Evolutionary conservation across 768 basidiomycete genomes (phyloP), one percentile per base, ranked within the genome.

Genomic region (Lyophyllum shimeji): DNA sequence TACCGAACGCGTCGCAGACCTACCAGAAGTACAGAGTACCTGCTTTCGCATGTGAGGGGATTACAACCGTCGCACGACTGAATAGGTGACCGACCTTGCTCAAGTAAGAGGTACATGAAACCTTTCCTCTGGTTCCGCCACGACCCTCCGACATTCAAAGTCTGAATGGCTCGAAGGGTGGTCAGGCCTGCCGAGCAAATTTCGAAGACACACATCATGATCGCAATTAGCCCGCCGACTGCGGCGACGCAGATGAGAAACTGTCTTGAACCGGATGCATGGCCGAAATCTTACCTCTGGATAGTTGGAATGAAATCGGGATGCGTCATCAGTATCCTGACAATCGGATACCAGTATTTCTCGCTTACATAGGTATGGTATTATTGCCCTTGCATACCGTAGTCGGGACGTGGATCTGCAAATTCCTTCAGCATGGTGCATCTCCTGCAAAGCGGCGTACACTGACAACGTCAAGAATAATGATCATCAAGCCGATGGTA

Each of bases 21-120:
- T 29, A 70, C 70, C 61, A 65, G 52, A 70, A 70, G 55, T 69
- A 70, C 20, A 70, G 42, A 11, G 67, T 55, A 12, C 69, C 67
- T 70, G 23, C 2, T 13, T 23, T 13, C 29, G 9, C 18, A 18
- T 18, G 25, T 44, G 2, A 44, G 23, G 23, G 24, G 17, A 39
- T 27, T 43, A 5, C 3, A 47, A 12, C 9, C 7, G 45, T n/a
- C 39, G 9, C 42, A 51, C 25, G 15, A 13, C 1, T 6, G 7
- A 15, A 7, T 11, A 7, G 18, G 2, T 2, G 3, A 21, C 24
- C 18, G 11, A 67, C 69, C 70, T 63, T 71, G 68, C 24, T 69
- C 65, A 21, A 68, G 63, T 2, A 69, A 25, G 8, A 71, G 40
- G 37, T 63, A 64, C 46, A 65, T 50, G 15, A 69, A 49, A 0